phyloP scores from a whole-genome alignment of 2,329 filamentous ascomycete genomes.

The Allantophomopsis lycopodina region DNA sequence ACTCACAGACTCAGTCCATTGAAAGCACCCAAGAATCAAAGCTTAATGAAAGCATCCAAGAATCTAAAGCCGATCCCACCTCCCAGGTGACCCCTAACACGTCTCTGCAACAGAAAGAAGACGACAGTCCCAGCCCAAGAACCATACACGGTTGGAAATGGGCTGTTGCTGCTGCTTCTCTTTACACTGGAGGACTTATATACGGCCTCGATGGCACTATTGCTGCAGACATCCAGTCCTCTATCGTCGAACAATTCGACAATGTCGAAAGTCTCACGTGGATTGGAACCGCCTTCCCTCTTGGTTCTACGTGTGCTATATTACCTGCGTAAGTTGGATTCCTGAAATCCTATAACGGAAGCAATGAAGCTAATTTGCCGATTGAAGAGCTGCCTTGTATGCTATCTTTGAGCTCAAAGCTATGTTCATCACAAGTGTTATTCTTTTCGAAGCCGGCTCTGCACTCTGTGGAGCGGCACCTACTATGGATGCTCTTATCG shows the following conservation, averaged over 20 bases:
- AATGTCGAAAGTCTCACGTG: constrained; percentile 11
- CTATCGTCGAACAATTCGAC: constrained; percentile 11
- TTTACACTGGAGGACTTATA: no score
- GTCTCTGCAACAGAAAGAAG: no score
- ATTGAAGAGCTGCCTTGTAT: background rate
- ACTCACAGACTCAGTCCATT: no score
- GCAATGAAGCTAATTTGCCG: no score
- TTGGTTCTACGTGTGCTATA: constrained; percentile 33
- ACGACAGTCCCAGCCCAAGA: no score
- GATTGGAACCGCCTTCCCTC: constrained; percentile 9
- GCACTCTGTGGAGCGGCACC: constrained; percentile 12
- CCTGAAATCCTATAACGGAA: no score
- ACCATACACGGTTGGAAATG: no score
- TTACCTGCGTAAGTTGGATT: constrained; percentile 25
- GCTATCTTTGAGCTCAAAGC: constrained; percentile 1
- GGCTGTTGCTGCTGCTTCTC: no score
- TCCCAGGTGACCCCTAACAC: no score
- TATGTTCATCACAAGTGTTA: background rate
- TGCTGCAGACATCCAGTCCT: constrained; percentile 13
- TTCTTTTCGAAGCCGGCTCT: constrained; percentile 7
- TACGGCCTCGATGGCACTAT: constrained; percentile 4
- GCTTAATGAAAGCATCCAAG: no score
- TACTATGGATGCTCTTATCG: constrained; percentile 12
- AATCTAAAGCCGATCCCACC: no score
- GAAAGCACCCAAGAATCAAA: no score